These are phyloP conservation scores for Fomitiporia mediterranea DNA, from an alignment of 1,284 basidiomycete species.

Conservation along the genomic window DNA sequence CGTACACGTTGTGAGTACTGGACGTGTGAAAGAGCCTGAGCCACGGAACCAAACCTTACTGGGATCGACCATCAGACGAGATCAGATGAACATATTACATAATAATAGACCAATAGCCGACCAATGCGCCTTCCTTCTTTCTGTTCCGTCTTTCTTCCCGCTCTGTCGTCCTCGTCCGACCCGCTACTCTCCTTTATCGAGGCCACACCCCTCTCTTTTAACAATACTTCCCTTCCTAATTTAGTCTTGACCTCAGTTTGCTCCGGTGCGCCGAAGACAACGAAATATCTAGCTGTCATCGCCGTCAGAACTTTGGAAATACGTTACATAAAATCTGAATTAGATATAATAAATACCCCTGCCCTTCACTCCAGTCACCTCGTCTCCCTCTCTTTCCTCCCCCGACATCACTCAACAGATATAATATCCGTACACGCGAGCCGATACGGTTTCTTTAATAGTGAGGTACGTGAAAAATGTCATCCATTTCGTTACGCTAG, in stretches of 20 bases:
- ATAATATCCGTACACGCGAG: background rate
- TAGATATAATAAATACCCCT: conserved; percentile 5
- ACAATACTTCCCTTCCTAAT: background rate
- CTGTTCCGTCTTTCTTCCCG: background rate
- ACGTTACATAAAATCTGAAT: conserved; percentile 1
- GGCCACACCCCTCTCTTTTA: background rate
- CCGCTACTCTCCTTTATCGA: background rate
- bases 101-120: background rate
- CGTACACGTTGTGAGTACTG: no score
- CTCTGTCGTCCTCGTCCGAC: background rate
- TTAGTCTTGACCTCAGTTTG: background rate
- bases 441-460: background rate
- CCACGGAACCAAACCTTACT: background rate
- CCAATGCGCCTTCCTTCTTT: background rate
- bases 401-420: no score
- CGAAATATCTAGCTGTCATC: background rate
- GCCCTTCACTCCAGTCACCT: conserved; percentile 4
- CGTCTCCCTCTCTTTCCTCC: background rate
- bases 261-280: background rate
- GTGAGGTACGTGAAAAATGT: background rate
- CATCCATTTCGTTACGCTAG: background rate
- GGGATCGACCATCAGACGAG: background rate
- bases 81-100: background rate
- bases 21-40: no score
- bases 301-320: conserved; percentile 2